These are phyloP conservation scores for Trypanosoma lewisi DNA, from an alignment of 208 protist species.

Conservation along the genomic window DNA sequence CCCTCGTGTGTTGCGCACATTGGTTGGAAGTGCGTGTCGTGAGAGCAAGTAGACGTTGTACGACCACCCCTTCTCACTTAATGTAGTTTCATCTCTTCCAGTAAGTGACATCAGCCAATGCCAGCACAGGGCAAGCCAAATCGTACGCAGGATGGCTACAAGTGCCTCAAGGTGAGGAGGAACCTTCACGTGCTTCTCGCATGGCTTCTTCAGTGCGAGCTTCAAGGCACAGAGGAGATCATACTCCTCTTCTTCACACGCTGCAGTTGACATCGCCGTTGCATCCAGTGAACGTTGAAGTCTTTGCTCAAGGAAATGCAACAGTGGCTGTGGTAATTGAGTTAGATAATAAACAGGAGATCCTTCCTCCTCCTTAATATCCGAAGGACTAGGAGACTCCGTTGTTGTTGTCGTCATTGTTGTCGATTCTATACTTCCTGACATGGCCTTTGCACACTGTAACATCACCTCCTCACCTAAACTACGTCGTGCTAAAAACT, in stretches of 20 bases:
- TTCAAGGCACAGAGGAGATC: constrained; percentile 11
- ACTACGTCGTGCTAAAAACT: constrained; percentile 6
- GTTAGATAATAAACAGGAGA: background rate
- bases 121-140: constrained; percentile 18
- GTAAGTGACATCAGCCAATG: constrained; percentile 12
- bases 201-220: background rate
- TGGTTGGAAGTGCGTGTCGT: constrained; percentile 36
- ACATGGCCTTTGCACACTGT: constrained; percentile 5
- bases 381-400: too few species aligned
- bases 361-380: background rate
- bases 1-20: constrained; percentile 30
- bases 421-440: background rate
- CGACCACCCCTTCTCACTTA: constrained; percentile 31
- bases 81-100: background rate
- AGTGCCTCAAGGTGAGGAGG: background rate
- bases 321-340: constrained; percentile 10
- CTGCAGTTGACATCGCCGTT: background rate
- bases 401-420: background rate
- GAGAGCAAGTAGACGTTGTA: constrained; percentile 52
- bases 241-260: constrained; percentile 15
- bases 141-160: constrained; percentile 14
- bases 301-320: constrained; percentile 13
- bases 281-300: background rate
- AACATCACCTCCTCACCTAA: constrained; percentile 5
- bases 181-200: background rate